Base-by-base conservation (phyloP, 2,329 filamentous ascomycete species). In the Didymella exigua region DNA sequence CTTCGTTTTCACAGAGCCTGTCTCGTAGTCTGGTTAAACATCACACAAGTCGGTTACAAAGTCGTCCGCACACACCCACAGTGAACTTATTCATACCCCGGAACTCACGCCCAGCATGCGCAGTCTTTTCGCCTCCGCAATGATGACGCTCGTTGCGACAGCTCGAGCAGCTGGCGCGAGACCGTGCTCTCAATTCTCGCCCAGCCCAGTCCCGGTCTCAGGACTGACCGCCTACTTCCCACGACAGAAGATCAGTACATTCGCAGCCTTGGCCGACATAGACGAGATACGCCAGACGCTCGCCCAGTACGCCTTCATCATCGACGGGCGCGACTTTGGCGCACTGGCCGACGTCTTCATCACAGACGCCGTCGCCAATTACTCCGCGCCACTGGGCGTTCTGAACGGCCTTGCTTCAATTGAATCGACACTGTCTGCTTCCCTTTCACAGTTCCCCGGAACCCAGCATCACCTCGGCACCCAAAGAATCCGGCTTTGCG, bases 401-500 rank as follows among this genome's bases (percentile, higher is more conserved):
- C 4, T 53, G 23, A 23, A 33, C 14, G 50, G 50, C 10, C 14
- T 43, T 19, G 16, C 40, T 19, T 9, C 30, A 8, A 53, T 53
- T 21, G 10, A 37, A 14, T 26, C 30, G 4, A 48, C 50, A 5
- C 21, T 53, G 1, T 18, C 50, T 5, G 30, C 37, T 2, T 6
- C 43, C 3, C 50, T 53, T 4, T 31, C 43, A 4, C 43, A 37
- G 6, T 53, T 53, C 24, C 11, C 36, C 1, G 43, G 43, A 3
- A 53, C 50, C 2, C 50, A 53, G 24, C 50, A 53, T 26, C 43
- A 36, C 14, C 43, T 53, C 10, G 50, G 50, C 8, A 53, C 34
- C n/a, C 43, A 47, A n/a, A 41, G 37, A 8, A 43, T 53, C 7
- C 50, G 50, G 5, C 16, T 53, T 2, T 53, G 50, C 16, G 29